Evolutionary conservation across 331 rosid genomes (phyloP).

Genomic region (Cydonia oblonga): DNA sequence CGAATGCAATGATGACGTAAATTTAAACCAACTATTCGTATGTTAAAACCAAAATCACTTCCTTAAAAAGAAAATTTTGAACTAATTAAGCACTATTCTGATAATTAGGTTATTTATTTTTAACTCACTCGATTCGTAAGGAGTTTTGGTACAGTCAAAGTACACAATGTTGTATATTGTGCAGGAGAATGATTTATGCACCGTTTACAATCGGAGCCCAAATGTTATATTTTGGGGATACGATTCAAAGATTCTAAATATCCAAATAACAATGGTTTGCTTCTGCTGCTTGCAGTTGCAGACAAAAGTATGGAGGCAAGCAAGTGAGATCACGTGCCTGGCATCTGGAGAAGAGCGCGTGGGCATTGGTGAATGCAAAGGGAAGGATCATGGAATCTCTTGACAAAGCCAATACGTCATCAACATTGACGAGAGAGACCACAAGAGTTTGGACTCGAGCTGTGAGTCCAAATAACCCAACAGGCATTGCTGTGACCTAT

Average conservation of each 20-base stretch:
- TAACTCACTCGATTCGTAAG: too few species aligned
- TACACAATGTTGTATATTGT: too few species aligned
- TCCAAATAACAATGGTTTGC: background rate
- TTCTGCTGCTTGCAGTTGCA: background rate
- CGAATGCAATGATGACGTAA: too few species aligned
- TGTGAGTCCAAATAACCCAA: constrained; percentile 15
- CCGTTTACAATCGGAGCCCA: too few species aligned
- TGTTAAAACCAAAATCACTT: too few species aligned
- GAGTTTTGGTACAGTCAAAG: too few species aligned
- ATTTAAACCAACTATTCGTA: too few species aligned
- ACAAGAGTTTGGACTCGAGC: constrained; percentile 32
- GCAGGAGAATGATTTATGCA: too few species aligned
- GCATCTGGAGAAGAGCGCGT: constrained; percentile 12
- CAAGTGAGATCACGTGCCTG: background rate
- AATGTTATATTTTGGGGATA: too few species aligned
- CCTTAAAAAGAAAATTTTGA: too few species aligned
- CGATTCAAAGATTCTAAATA: background rate
- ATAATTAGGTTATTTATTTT: too few species aligned
- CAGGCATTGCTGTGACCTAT: background rate
- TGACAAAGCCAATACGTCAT: constrained; percentile 34
- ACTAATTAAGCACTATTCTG: too few species aligned
- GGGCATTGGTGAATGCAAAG: background rate
- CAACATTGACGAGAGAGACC: constrained; percentile 22
- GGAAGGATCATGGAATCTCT: constrained; percentile 37
- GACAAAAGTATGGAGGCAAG: background rate